Evolutionary conservation across 2,329 filamentous ascomycete genomes (phyloP).

Genomic region (Cercospora brassicicola): DNA sequence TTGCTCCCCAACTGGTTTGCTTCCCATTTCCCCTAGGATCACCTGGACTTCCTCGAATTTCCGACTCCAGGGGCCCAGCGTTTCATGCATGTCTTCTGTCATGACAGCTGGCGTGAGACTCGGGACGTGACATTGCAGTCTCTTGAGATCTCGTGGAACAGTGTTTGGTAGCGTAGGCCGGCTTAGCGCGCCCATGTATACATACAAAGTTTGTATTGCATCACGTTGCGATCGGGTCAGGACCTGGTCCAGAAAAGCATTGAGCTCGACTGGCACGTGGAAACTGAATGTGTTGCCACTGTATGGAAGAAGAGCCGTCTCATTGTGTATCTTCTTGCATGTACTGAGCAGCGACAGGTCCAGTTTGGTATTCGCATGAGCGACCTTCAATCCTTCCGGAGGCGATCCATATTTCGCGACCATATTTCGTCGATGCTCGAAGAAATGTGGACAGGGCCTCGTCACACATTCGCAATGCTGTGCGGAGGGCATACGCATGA

Average conservation of each 20-base stretch:
- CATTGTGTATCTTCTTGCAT: constrained; percentile 19
- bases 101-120: not conserved
- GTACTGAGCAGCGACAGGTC: constrained; percentile 17
- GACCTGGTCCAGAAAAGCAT: constrained; percentile 18
- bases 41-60: constrained; percentile 16
- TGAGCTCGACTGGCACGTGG: constrained; percentile 17
- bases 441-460: constrained; percentile 19
- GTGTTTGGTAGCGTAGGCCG: constrained; percentile 16
- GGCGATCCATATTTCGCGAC: constrained; percentile 19
- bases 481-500: constrained; percentile 9
- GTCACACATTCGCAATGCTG: constrained; percentile 17
- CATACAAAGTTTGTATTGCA: constrained; percentile 12
- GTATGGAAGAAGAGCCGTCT: constrained; percentile 19
- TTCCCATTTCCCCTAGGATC: constrained; percentile 6
- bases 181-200: constrained; percentile 15
- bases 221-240: constrained; percentile 13
- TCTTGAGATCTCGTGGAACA: constrained; percentile 11
- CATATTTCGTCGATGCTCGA: constrained; percentile 15
- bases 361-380: constrained; percentile 16
- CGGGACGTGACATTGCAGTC: constrained; percentile 14
- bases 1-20: not conserved
- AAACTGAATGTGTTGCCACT: constrained; percentile 21
- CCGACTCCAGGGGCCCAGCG: constrained; percentile 10
- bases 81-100: constrained; percentile 5
- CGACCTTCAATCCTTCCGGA: constrained; percentile 14